phyloP scores from a whole-genome alignment of 2,329 filamentous ascomycete species.

The Penicillium sp. region DNA sequence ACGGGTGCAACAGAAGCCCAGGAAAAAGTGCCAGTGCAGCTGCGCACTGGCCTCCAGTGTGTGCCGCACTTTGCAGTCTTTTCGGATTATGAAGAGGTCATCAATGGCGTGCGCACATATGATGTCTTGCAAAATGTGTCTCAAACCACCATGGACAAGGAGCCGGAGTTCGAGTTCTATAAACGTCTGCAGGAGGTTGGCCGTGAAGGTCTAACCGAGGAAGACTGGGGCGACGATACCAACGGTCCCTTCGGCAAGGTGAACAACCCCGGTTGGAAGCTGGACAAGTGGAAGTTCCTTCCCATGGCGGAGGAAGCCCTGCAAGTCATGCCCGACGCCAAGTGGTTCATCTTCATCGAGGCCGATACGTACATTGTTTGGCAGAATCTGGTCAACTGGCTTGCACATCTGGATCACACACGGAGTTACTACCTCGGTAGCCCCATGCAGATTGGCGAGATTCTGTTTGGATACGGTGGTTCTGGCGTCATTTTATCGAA shows the following conservation, averaged over 20 bases:
- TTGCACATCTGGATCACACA: slow-evolving; percentile 48
- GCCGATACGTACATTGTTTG: slow-evolving; percentile 58
- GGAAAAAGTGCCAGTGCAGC: slow-evolving; percentile 28
- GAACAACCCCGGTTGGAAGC: slow-evolving; percentile 50
- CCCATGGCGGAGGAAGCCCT: slow-evolving; percentile 53
- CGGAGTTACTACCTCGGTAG: slow-evolving; percentile 55
- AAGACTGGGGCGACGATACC: slow-evolving; percentile 29
- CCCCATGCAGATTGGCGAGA: slow-evolving; percentile 50
- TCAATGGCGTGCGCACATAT: slow-evolving; percentile 24
- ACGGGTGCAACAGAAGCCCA: slow-evolving; percentile 31
- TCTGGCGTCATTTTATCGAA: slow-evolving; percentile 53
- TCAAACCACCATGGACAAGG: slow-evolving; percentile 14
- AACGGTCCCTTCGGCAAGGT: slow-evolving; percentile 36
- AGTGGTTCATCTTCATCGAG: slow-evolving; percentile 61
- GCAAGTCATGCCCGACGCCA: slow-evolving; percentile 44
- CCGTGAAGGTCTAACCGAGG: slow-evolving; percentile 37
- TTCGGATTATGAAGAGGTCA: slow-evolving; percentile 31
- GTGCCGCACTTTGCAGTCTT: slow-evolving; percentile 30
- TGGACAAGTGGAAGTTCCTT: slow-evolving; percentile 60
- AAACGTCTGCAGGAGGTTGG: slow-evolving; percentile 45
- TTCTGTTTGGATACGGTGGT: slow-evolving; percentile 53
- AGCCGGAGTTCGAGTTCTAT: slow-evolving; percentile 53
- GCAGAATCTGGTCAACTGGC: slow-evolving; percentile 53
- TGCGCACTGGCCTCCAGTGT: slow-evolving; percentile 29
- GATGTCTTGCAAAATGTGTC: slow-evolving; percentile 29